Evolutionary conservation across 164 flowering plant species (phyloP).

Genomic region (Stephania cephalantha): DNA sequence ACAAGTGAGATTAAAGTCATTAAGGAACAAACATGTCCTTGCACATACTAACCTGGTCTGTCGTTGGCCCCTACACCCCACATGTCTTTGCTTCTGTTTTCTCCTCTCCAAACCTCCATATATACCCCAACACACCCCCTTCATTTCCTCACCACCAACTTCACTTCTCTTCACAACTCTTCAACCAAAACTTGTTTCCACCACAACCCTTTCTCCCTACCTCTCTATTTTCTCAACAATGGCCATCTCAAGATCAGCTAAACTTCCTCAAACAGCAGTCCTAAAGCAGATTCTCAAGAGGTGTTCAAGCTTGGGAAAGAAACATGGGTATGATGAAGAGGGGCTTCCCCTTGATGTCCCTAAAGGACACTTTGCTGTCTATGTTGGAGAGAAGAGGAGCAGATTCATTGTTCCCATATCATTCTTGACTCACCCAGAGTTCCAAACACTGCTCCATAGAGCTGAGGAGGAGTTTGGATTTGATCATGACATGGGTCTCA

Average conservation of each 20-base stretch:
- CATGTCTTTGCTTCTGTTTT: conserved; percentile 30
- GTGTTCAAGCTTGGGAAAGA: conserved; percentile 71
- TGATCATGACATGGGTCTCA: conserved; percentile 70
- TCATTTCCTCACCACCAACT: conserved; percentile 13
- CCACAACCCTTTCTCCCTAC: not conserved
- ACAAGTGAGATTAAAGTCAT: conserved; percentile 32
- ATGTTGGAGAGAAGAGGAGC: conserved; percentile 60
- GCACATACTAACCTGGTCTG: conserved; percentile 30
- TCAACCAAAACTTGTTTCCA: not conserved
- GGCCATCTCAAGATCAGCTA: conserved; percentile 50
- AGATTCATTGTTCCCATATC: conserved; percentile 71
- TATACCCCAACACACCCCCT: conserved; percentile 31
- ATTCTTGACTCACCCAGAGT: conserved; percentile 50
- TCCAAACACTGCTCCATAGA: conserved; percentile 49
- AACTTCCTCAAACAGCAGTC: conserved; percentile 46
- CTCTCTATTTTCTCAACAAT: conserved; percentile 16
- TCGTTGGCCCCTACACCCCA: conserved; percentile 46
- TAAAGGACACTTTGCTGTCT: conserved; percentile 71
- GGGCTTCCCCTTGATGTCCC: conserved; percentile 66
- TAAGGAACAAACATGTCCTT: conserved; percentile 38
- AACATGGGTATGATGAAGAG: conserved; percentile 36
- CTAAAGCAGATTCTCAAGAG: conserved; percentile 63
- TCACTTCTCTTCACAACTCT: not conserved
- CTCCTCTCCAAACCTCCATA: conserved; percentile 18
- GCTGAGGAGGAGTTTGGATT: conserved; percentile 83